phyloP scores from a whole-genome alignment of 805 yeast genomes.

The Ogataea pignaliae region DNA sequence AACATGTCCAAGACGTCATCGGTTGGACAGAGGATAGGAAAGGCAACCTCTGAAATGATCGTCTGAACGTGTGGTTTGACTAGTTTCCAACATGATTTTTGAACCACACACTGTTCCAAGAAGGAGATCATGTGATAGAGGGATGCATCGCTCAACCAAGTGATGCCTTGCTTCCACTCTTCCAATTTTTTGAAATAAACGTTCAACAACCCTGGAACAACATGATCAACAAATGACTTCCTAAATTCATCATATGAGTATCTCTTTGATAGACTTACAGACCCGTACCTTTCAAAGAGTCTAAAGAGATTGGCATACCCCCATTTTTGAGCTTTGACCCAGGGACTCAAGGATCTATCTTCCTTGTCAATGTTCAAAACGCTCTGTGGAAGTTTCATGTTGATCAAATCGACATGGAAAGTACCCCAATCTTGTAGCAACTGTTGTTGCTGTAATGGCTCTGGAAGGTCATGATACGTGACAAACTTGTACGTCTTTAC shows the following conservation, averaged over 20 bases:
- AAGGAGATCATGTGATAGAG: slow-evolving; percentile 63
- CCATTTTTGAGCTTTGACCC: slow-evolving; percentile 86
- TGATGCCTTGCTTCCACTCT: slow-evolving; percentile 58
- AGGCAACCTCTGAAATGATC: slow-evolving; percentile 68
- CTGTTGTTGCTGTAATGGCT: slow-evolving; percentile 51
- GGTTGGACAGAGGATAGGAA: slow-evolving; percentile 72
- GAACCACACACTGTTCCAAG: slow-evolving; percentile 54
- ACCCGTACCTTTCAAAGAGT: slow-evolving; percentile 67
- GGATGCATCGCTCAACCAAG: slow-evolving; percentile 69
- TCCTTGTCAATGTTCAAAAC: slow-evolving; percentile 48
- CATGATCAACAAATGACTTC: slow-evolving; percentile 45
- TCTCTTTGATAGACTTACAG: slow-evolving; percentile 40
- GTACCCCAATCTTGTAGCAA: slow-evolving; percentile 64
- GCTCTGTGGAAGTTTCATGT: slow-evolving; percentile 51
- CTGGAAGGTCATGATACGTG: slow-evolving; percentile 76
- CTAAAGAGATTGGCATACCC: slow-evolving; percentile 73
- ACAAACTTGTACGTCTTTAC: slow-evolving; percentile 79
- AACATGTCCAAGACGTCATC: slow-evolving; percentile 70
- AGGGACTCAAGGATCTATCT: slow-evolving; percentile 49
- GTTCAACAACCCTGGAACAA: slow-evolving; percentile 69
- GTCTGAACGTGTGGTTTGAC: slow-evolving; percentile 66
- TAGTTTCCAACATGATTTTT: slow-evolving; percentile 60
- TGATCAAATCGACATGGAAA: slow-evolving; percentile 66
- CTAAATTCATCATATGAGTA: slow-evolving; percentile 61
- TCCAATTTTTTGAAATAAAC: slow-evolving; percentile 64